A percentile compares a stretch with the other conserved stretches of the same genome.
Evolutionary conservation across 2,329 filamentous ascomycete genomes (phyloP).

Genomic region (Aspergillus glaucus): DNA sequence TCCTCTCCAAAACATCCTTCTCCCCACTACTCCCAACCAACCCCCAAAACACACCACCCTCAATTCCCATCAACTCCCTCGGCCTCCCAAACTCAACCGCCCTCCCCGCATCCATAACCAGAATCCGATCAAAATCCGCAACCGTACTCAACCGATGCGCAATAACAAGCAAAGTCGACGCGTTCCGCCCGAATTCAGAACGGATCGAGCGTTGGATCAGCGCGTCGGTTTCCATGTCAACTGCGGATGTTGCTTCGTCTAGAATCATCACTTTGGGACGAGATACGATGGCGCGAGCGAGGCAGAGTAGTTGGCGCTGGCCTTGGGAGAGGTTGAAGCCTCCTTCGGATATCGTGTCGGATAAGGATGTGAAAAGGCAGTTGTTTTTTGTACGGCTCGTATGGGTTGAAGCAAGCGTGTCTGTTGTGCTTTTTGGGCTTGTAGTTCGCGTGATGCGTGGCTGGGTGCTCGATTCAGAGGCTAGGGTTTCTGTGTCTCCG

Average conservation of each 20-base stretch:
- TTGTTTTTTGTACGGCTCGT: constrained; percentile 8
- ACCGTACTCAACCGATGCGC: constrained; percentile 48
- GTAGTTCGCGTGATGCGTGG: not conserved
- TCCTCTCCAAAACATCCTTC: constrained; percentile 10
- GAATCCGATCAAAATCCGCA: constrained; percentile 67
- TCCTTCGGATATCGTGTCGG: constrained; percentile 61
- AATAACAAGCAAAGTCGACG: constrained; percentile 65
- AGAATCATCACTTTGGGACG: constrained; percentile 72
- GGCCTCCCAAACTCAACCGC: constrained; percentile 64
- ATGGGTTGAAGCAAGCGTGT: constrained; percentile 5
- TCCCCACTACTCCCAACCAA: constrained; percentile 42
- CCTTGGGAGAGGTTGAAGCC: constrained; percentile 54
- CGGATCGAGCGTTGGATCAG: constrained; percentile 69
- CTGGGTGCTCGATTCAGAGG: constrained; percentile 4
- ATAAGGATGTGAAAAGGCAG: constrained; percentile 54
- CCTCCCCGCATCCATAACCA: constrained; percentile 62
- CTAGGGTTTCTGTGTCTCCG: constrained; percentile 29
- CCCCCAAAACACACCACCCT: constrained; percentile 51
- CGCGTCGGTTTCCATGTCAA: constrained; percentile 69
- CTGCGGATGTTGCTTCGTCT: constrained; percentile 72
- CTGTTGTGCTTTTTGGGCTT: not conserved
- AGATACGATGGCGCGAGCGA: constrained; percentile 50
- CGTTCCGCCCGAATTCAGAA: constrained; percentile 55
- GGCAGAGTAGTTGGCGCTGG: constrained; percentile 22
- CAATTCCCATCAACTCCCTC: constrained; percentile 51